These are phyloP conservation scores for Botryotinia convoluta DNA, from an alignment of 2,329 filamentous ascomycete genomes.

Conservation along the genomic window DNA sequence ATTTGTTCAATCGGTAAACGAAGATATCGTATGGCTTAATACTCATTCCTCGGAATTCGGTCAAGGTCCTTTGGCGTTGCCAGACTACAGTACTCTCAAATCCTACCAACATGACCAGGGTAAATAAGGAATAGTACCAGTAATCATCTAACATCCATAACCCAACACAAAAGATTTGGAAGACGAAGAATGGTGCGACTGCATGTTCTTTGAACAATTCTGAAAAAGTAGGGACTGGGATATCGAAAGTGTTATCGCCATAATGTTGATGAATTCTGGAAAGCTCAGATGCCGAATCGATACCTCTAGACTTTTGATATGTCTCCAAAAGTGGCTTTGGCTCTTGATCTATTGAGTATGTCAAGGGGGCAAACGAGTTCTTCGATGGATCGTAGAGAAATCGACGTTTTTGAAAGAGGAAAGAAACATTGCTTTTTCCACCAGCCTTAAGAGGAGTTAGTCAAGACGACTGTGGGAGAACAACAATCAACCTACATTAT, in stretches of 20 bases:
- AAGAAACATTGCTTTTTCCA: conserved; percentile 75
- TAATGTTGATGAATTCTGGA: conserved; percentile 85
- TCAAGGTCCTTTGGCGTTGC: conserved; percentile 94
- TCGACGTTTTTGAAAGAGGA: conserved; percentile 96
- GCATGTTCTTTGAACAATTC: conserved; percentile 98
- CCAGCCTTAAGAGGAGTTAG: conserved; percentile 51
- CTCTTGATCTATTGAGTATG: conserved; percentile 79
- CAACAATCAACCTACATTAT: conserved; percentile 52
- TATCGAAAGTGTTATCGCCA: conserved; percentile 94
- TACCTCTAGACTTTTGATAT: conserved; percentile 78
- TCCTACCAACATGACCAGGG: conserved; percentile 94
- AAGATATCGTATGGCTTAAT: conserved; percentile 97
- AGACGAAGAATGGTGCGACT: conserved; percentile 98
- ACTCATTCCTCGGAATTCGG: conserved; percentile 97
- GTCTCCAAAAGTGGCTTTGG: conserved; percentile 74
- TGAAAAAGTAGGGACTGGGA: conserved; percentile 90
- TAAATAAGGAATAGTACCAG: conserved; percentile 99
- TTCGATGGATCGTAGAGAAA: conserved; percentile 77
- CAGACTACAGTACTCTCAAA: conserved; percentile 99
- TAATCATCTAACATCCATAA: conserved; percentile 99
- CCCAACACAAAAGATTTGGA: conserved; percentile 97
- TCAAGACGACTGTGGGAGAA: conserved; percentile 3
- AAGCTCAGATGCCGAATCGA: conserved; percentile 72
- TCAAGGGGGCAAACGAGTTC: conserved; percentile 75
- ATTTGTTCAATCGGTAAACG: conserved; percentile 83